These are phyloP conservation scores for Candida incommunis DNA, from an alignment of 805 yeast genomes.

Conservation along the genomic window DNA sequence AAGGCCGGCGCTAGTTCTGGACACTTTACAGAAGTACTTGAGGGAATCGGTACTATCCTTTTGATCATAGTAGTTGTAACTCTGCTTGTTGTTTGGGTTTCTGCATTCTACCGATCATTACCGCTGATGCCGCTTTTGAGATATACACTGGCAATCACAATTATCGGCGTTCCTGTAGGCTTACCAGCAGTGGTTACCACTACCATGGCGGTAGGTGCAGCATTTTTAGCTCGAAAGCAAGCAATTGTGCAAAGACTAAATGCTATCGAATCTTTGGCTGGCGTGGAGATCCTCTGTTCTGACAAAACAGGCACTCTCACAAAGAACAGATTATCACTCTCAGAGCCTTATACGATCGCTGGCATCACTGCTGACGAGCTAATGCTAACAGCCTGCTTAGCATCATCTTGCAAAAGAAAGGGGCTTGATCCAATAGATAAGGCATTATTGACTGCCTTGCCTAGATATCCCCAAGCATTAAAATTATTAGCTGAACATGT, in stretches of 20 bases:
- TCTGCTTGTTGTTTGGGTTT: constrained; percentile 79
- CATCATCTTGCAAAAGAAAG: constrained; percentile 96
- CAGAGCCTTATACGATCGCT: constrained; percentile 95
- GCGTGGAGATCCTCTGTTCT: constrained; percentile 95
- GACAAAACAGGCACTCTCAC: constrained; percentile 98
- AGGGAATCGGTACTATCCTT: constrained; percentile 91
- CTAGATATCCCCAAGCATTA: constrained; percentile 82
- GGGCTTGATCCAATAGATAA: constrained; percentile 96
- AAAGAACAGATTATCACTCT: constrained; percentile 89
- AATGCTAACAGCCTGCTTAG: constrained; percentile 95
- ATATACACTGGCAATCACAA: constrained; percentile 89
- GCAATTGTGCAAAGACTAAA: constrained; percentile 94
- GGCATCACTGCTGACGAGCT: constrained; percentile 94
- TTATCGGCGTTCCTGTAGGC: constrained; percentile 98
- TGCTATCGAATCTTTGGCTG: constrained; percentile 94
- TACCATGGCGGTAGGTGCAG: constrained; percentile 99
- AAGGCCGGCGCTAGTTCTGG: constrained; percentile 87
- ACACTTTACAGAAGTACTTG: constrained; percentile 94
- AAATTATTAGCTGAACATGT: constrained; percentile 85
- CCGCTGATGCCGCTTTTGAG: constrained; percentile 77
- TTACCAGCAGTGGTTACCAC: constrained; percentile 97
- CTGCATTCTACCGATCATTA: constrained; percentile 87
- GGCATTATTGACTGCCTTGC: constrained; percentile 88
- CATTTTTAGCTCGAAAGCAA: constrained; percentile 92
- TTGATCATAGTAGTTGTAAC: constrained; percentile 81